phyloP scores from a whole-genome alignment of 1,284 basidiomycete species.

The Apiotrichum akiyoshidainum region DNA sequence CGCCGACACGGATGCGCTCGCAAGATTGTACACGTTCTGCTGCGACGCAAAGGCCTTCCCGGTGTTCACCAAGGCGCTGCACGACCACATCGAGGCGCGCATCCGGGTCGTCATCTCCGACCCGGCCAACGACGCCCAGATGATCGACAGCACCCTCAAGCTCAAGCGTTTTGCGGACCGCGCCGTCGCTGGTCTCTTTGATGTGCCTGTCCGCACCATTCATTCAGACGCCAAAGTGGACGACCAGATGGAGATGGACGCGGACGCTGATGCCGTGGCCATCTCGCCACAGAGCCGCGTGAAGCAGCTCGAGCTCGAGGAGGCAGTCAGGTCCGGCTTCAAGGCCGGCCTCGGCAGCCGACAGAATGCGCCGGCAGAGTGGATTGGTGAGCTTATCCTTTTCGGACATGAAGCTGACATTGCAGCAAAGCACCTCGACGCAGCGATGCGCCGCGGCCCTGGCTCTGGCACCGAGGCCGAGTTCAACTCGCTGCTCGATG shows the following conservation, averaged over 20 bases:
- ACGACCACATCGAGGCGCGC: conserved; percentile 54
- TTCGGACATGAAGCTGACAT: not conserved
- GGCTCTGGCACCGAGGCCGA: conserved; percentile 65
- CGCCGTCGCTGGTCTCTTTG: conserved; percentile 57
- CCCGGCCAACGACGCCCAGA: conserved; percentile 61
- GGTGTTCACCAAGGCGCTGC: conserved; percentile 63
- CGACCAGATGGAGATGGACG: conserved; percentile 2
- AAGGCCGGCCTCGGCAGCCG: conserved; percentile 74
- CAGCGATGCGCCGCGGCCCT: conserved; percentile 79
- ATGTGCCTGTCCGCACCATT: not conserved
- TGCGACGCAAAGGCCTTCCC: conserved; percentile 58
- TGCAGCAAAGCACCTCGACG: conserved; percentile 79
- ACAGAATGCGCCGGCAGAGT: conserved; percentile 84
- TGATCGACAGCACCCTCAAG: conserved; percentile 71
- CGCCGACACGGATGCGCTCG: conserved; percentile 57
- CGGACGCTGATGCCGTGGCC: not conserved
- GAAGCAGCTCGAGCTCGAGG: conserved; percentile 37
- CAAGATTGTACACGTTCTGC: conserved; percentile 63
- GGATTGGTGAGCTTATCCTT: conserved; percentile 57
- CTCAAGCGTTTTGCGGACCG: conserved; percentile 65
- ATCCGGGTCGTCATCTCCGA: conserved; percentile 38
- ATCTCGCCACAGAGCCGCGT: not conserved
- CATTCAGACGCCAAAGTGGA: not conserved
- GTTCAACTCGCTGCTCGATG: conserved; percentile 68
- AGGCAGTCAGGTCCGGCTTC: conserved; percentile 66